phyloP scores from a whole-genome alignment of 2,329 filamentous ascomycete species.

The Colletotrichum trifolii region DNA sequence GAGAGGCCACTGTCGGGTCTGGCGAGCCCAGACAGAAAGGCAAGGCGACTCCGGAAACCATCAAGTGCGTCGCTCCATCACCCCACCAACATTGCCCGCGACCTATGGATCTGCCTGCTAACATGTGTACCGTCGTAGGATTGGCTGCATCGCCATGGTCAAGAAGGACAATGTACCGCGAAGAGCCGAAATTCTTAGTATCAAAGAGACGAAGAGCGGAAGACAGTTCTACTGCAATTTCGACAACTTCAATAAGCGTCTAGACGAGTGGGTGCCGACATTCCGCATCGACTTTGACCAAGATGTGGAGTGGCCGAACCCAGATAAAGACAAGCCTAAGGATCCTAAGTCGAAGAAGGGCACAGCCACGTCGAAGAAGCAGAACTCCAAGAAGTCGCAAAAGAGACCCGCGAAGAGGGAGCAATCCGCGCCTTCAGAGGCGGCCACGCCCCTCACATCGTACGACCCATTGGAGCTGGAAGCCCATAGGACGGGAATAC shows the following conservation, averaged over 20 bases:
- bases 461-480: slow-evolving; percentile 63
- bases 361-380: slow-evolving; percentile 67
- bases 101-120: neutral
- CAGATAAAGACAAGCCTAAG: slow-evolving; percentile 86
- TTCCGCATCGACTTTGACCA: slow-evolving; percentile 85
- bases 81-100: neutral
- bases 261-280: slow-evolving; percentile 87
- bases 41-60: slow-evolving; percentile 84
- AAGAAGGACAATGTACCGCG: slow-evolving; percentile 82
- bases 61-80: slow-evolving; percentile 68
- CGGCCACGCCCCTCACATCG: slow-evolving; percentile 65
- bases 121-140: slow-evolving; percentile 42
- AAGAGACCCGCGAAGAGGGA: slow-evolving; percentile 67
- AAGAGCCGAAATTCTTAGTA: slow-evolving; percentile 96
- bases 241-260: slow-evolving; percentile 94
- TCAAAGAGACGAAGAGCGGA: slow-evolving; percentile 88
- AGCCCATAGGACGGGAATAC: slow-evolving; percentile 54
- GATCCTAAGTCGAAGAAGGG: slow-evolving; percentile 79
- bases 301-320: slow-evolving; percentile 96
- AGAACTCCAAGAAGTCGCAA: slow-evolving; percentile 67
- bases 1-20: slow-evolving; percentile 66
- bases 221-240: slow-evolving; percentile 97
- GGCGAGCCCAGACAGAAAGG: slow-evolving; percentile 75
- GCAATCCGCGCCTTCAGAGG: slow-evolving; percentile 64
- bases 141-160: slow-evolving; percentile 71